Conservation (phyloP, 768 basidiomycete genomes). For the Phanerochaete sordida region DNA sequence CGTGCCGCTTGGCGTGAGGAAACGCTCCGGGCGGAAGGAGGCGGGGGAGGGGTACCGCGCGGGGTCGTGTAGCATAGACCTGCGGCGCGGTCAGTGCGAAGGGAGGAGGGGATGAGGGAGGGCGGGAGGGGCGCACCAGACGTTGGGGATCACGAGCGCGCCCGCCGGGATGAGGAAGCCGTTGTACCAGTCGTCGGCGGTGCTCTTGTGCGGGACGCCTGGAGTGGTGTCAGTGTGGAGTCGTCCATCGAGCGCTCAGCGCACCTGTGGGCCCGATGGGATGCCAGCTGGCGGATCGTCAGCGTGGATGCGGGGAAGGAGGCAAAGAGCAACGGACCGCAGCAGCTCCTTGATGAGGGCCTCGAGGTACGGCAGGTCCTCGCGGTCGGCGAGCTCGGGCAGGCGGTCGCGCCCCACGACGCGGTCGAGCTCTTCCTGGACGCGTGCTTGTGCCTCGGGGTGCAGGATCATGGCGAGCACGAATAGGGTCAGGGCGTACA, state of each 20-base stretch:
- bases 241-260: not conserved
- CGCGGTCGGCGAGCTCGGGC: not conserved
- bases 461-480: not conserved
- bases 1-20: too few relatives aligned
- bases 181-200: conserved; percentile 25
- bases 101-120: not conserved
- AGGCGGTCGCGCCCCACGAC: not conserved
- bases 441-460: not conserved
- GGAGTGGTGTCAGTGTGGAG: not conserved
- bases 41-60: too few relatives aligned
- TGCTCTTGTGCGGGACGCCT: not conserved
- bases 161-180: conserved; percentile 27
- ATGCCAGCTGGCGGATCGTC: not conserved
- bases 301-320: not conserved
- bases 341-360: not conserved
- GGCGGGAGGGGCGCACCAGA: conserved; percentile 7
- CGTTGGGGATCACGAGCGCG: conserved; percentile 10
- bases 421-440: not conserved
- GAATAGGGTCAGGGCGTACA: not conserved
- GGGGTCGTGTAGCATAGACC: too few relatives aligned
- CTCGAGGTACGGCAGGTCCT: not conserved
- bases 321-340: too few relatives aligned
- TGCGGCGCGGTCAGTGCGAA: too few relatives aligned
- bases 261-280: not conserved
- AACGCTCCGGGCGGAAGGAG: too few relatives aligned